Base-by-base conservation (phyloP, 1,139 yeast species). In the Trichomonascaceae sp. region DNA sequence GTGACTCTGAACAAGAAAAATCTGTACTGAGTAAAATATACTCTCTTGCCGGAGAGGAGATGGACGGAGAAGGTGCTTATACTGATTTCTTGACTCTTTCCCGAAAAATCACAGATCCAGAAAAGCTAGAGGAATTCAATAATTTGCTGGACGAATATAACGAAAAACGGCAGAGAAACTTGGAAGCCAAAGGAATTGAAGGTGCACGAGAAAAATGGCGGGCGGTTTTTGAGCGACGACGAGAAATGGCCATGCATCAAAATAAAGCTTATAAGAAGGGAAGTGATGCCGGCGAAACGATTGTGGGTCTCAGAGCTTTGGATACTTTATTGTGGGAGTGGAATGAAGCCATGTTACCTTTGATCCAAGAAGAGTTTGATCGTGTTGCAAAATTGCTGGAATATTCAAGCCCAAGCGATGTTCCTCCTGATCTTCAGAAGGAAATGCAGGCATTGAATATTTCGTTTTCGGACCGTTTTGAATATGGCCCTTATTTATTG, bases 141-240 rank as follows among this genome's bases (percentile, higher is more conserved):
- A 75, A 74, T 30, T 80, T 84, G 0, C 71, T 91, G 54, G 90
- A 88, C 58, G 70, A 75, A 1, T 81, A 85, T 63, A 91, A 93
- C 60, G 80, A 79, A 55, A 81, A 81, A 22, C 81, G 99, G 65
- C 96, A 93, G 68, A 74, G 81, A 54, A 79, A 79, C 49, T 70
- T 93, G 46, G 99, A 93, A 67, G 77, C 83, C 38, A 78, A 86
- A 57, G 95, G 96, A 3, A 77, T 86, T 9, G 93, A 87, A 61
- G 93, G 93, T 2, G 96, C 98, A 0, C 82, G 80, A 59, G 88
- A 84, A 64, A 85, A 87, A 67, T 93, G 98, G 98, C 84, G 82
- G 65, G 85, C 84, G 62, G 93, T 85, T 60, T 85, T 81, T 63
- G 95, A 88, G 63, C 84, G 81, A 56, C 76, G 85, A 68, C 24